A percentile compares a stretch with the other conserved stretches of the same genome.
Evolutionary conservation across 78 protist genomes (phyloP).

Genomic region (Capsaspora owczarzaki): DNA sequence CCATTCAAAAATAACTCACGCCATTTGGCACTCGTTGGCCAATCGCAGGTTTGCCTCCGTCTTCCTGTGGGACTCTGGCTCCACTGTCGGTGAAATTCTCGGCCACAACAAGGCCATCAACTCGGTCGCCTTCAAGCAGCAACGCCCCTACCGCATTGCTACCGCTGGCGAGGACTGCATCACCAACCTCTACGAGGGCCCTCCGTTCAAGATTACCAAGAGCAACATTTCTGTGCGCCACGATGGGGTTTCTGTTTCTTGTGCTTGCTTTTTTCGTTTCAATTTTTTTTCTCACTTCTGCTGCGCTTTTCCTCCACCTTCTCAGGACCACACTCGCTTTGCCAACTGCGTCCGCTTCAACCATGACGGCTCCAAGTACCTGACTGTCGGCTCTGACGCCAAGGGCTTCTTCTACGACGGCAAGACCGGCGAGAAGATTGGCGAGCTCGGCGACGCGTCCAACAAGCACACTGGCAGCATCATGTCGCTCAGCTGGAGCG

Average conservation of each 20-base stretch:
- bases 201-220: conserved; percentile 83
- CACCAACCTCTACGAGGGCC: conserved; percentile 51
- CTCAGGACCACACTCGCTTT: conserved; percentile 39
- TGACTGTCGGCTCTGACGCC: conserved; percentile 63
- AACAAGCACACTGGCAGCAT: conserved; percentile 49
- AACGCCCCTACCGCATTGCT: conserved; percentile 80
- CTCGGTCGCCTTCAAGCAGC: conserved; percentile 57
- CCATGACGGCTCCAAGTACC: conserved; percentile 59
- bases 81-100: conserved; percentile 72
- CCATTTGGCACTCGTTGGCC: background rate
- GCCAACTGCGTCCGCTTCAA: conserved; percentile 77
- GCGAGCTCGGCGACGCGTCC: conserved; percentile 27
- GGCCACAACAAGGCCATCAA: conserved; percentile 77
- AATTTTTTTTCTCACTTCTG: background rate
- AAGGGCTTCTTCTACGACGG: conserved; percentile 71
- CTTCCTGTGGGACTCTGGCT: conserved; percentile 54
- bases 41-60: conserved; percentile 2
- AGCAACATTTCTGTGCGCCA: conserved; percentile 15
- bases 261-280: background rate
- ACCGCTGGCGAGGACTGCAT: conserved; percentile 67
- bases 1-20: background rate
- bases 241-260: background rate
- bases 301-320: background rate
- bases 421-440: conserved; percentile 67
- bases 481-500: conserved; percentile 43